Base-by-base conservation (phyloP, 1,284 basidiomycete species). In the Boletus austroedulis region DNA sequence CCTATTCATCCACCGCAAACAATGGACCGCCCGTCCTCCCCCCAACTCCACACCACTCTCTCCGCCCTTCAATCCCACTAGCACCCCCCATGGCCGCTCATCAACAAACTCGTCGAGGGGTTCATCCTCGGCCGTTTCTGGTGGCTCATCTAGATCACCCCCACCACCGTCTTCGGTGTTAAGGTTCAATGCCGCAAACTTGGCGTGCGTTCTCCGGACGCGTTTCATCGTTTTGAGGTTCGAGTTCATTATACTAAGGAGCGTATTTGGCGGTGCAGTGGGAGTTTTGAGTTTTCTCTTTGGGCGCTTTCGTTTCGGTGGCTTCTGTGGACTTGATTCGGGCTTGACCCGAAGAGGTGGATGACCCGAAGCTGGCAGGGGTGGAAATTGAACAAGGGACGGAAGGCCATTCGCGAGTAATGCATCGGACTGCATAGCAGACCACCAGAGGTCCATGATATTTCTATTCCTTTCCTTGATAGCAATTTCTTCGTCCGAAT, bases 211-310 rank as follows among this genome's bases (percentile, higher is more conserved):
- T 58, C 82, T 81, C 45, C 89, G 78, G 26, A 92, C 79, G 34
- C 86, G 81, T 58, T 85, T 83, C 71, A 92, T 79, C 1, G 86
- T 86, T 59, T 79, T 81, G 59, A 92, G 84, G 67, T 92, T 92
- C 55, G 77, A 77, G 66, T 88, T 89, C 84, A 92, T 90, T 56
- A 85, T 66, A 24, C 75, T 74, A 23, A 91, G 75, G 14, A 90
- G 71, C 1, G 85, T 80, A 58, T 82, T 82, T 2, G 78, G 70
- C 2, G 62, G 60, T 47, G 73, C 64, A 57, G 62, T 47, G 24
- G 63, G 34, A 24, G 45, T 45, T 38, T 66, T 73, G 59, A 73
- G 76, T 64, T 75, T 78, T 56, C 71, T 75, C 60, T 65, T 80
- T 77, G 38, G 68, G 56, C 65, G 76, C 73, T 55, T 67, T 62